Evolutionary conservation across 306 rosid species (phyloP).

Genomic region (Rosa chinensis): DNA sequence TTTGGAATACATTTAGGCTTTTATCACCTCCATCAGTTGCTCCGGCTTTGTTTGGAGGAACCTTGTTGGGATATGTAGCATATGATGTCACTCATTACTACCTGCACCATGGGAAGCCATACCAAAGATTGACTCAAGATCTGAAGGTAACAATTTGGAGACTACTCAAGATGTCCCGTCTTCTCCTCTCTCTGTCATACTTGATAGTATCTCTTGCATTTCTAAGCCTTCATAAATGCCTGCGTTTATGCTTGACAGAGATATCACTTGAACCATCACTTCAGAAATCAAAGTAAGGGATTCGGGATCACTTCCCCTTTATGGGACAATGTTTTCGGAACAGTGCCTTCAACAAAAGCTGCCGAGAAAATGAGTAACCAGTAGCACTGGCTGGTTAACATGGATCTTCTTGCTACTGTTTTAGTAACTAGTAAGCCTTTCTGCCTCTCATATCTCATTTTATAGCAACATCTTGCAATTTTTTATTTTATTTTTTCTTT

Average conservation of each 20-base stretch:
- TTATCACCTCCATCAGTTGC: conserved; percentile 25
- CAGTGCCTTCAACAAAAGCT: conserved; percentile 25
- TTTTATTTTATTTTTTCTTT: too few species aligned
- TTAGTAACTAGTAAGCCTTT: conserved; percentile 8
- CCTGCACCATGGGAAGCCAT: conserved; percentile 44
- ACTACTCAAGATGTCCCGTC: neutral
- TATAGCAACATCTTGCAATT: neutral
- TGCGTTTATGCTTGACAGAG: conserved; percentile 17
- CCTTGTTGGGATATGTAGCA: conserved; percentile 35
- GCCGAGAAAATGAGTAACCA: conserved; percentile 16
- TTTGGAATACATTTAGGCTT: conserved; percentile 33
- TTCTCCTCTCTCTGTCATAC: neutral
- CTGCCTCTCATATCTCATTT: neutral
- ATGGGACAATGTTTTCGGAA: conserved; percentile 43
- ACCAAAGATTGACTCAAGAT: conserved; percentile 25
- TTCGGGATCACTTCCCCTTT: conserved; percentile 43
- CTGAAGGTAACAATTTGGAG: conserved; percentile 23
- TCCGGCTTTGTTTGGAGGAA: conserved; percentile 39
- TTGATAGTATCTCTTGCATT: neutral
- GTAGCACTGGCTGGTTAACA: conserved; percentile 3
- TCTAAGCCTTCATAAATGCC: neutral
- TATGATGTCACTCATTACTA: conserved; percentile 43
- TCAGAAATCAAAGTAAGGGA: conserved; percentile 28
- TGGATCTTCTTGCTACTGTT: conserved; percentile 5
- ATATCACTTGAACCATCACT: conserved; percentile 43